Percentiles rank a stretch among this genome's conserved stretches.
phyloP scores from a whole-genome alignment of 495 filamentous ascomycete genomes.

The Penicillium antarcticum region DNA sequence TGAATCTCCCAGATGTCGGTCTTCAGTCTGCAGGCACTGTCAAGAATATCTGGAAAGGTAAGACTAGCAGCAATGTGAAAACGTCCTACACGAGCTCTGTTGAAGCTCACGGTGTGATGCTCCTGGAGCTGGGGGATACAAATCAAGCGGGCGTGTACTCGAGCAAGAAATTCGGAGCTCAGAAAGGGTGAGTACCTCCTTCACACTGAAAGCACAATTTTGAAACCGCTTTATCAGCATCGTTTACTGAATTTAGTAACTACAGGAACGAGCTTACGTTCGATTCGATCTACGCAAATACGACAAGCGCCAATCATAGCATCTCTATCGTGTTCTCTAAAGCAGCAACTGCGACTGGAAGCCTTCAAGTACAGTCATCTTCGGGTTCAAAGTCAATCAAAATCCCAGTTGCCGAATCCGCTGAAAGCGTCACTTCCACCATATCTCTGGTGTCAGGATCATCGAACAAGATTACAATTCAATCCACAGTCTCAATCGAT shows the following conservation, averaged over 20 bases:
- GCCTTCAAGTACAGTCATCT: constrained; percentile 3
- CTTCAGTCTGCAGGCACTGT: constrained; percentile 35
- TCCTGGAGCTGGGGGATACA: constrained; percentile 40
- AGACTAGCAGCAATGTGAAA: constrained; percentile 25
- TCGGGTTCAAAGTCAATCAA: constrained; percentile 1
- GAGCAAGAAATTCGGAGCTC: constrained; percentile 11
- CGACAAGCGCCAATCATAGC: constrained; percentile 30
- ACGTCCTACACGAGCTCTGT: constrained; percentile 37
- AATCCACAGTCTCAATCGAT: constrained; percentile 10
- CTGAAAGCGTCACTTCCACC: constrained; percentile 7
- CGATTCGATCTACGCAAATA: constrained; percentile 32
- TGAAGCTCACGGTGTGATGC: constrained; percentile 39
- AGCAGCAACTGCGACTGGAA: neutral
- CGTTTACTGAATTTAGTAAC: neutral
- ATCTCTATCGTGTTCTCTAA: constrained; percentile 24
- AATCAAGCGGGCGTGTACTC: constrained; percentile 24
- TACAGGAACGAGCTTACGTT: constrained; percentile 24
- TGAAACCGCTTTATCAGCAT: neutral
- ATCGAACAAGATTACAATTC: constrained; percentile 30
- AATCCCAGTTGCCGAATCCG: constrained; percentile 9
- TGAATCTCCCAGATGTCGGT: constrained; percentile 39
- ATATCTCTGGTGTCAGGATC: constrained; percentile 28
- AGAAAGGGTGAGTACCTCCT: constrained; percentile 19
- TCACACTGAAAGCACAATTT: neutral
- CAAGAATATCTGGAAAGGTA: constrained; percentile 42